Base-by-base conservation (phyloP, 768 basidiomycete species). In the Russula dissimulans region DNA sequence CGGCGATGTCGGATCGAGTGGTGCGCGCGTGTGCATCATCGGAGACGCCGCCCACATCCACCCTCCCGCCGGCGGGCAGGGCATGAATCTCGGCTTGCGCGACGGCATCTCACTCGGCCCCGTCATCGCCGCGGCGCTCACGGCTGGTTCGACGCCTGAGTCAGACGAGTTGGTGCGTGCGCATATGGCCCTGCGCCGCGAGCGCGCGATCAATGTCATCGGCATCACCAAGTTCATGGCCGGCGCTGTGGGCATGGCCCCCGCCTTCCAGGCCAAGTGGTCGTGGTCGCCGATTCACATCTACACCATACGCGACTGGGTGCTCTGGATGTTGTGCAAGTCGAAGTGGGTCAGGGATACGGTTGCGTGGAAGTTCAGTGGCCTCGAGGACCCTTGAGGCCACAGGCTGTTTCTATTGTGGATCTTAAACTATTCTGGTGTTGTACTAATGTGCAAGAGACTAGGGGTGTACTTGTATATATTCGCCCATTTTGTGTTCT, bases 81-180 rank as follows among this genome's bases (percentile, higher is more conserved):
- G 81, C 12, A 79, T 83, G 80, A 81, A 81, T 60, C 74, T 82
- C n/a, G 79, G 81, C 5, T 69, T 83, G n/a, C 74, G 80, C 14
- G 81, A 83, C 60, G 80, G 77, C 8, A 67, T 81, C 18, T 70
- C 72, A 50, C 73, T 82, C 4, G 80, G 76, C 6, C 72, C 75
- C 18, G 74, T 66, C 8, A 67, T 82, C 43, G 67, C 69, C 18
- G 68, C 71, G 3, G 49, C 56, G 18, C 77, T 78, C 67, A 59
- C 75, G 1, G 63, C 46, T 5, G 65, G 62, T 34, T 11, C 60
- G 3, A 56, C 67, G 45, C 60, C 57, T 12, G 65, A 63, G n/a
- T 66, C 66, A 0, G 76, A 78, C 41, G 64, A 39, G 32, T 64
- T 72, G 26, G 67, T 81, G 14, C 62, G 56, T 44, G 69, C 69